Conservation (phyloP, 192 early-diverging fungal genomes). For the Backusella mclennaniae region DNA sequence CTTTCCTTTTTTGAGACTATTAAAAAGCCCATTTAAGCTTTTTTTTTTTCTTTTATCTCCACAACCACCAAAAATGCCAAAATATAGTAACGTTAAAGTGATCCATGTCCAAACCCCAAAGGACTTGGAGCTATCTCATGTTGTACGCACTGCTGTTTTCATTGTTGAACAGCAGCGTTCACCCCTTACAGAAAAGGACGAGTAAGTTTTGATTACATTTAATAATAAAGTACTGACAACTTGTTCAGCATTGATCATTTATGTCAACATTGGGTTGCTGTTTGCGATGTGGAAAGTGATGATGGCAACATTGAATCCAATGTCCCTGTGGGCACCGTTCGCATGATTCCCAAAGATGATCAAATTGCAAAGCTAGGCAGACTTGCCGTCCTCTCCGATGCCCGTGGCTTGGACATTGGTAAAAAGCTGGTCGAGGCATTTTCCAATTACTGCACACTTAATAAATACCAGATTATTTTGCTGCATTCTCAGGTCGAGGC, state of each 20-base stretch:
- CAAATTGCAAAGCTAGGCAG: constrained; percentile 28
- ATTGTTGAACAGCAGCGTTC: constrained; percentile 13
- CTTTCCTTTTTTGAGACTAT: too few relatives aligned
- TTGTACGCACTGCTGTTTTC: constrained; percentile 15
- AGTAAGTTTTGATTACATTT: constrained; percentile 6
- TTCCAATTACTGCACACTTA: not conserved
- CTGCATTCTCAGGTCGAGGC: constrained; percentile 26
- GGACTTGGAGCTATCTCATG: not conserved
- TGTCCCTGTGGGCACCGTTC: constrained; percentile 28
- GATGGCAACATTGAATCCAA: not conserved
- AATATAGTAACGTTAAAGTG: not conserved
- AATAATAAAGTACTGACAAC: not conserved
- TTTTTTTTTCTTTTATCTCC: too few relatives aligned
- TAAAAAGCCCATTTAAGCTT: too few relatives aligned
- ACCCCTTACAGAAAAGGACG: not conserved
- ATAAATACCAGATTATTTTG: constrained; percentile 8
- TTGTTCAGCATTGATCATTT: not conserved
- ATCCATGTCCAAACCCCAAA: constrained; percentile 10
- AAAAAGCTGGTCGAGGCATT: constrained; percentile 20
- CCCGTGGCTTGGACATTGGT: constrained; percentile 29
- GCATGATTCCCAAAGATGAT: constrained; percentile 15
- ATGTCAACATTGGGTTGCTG: constrained; percentile 8
- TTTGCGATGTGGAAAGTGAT: not conserved
- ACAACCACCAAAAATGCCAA: not conserved
- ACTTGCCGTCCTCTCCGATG: constrained; percentile 18